These are phyloP conservation scores for Alternaria longipes DNA, from an alignment of 2,329 filamentous ascomycete genomes.

Conservation along the genomic window DNA sequence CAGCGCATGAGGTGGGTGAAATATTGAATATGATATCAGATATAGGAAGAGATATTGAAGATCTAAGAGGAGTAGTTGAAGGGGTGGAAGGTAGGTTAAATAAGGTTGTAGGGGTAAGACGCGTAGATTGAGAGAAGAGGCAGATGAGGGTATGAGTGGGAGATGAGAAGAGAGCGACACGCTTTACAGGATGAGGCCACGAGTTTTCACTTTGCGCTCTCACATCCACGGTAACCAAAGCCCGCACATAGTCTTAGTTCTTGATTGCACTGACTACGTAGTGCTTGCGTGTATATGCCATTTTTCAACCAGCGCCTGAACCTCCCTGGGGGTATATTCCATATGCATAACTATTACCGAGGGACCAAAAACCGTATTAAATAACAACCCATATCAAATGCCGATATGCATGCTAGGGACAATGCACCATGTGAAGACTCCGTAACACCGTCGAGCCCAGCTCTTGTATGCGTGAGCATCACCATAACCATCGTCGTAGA, in stretches of 20 bases:
- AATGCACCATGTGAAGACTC: background rate
- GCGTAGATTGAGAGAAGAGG: slow-evolving; percentile 25
- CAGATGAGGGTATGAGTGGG: background rate
- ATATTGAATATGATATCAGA: slow-evolving; percentile 29
- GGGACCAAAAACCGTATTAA: background rate
- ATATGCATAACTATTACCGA: slow-evolving; percentile 5
- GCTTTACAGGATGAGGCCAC: background rate
- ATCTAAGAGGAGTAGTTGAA: slow-evolving; percentile 22
- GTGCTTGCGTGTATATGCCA: background rate
- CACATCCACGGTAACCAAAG: background rate
- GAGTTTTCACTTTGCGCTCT: background rate
- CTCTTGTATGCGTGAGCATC: background rate
- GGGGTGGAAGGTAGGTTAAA: slow-evolving; percentile 28
- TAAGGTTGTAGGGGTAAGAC: slow-evolving; percentile 34
- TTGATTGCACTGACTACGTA: background rate
- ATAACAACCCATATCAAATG: background rate
- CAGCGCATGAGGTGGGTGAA: slow-evolving; percentile 42
- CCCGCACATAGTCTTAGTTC: background rate
- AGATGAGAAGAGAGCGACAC: background rate
- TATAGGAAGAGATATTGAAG: slow-evolving; percentile 32
- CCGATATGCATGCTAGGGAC: background rate
- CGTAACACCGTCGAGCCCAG: background rate
- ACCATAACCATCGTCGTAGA: background rate
- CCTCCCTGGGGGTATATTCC: slow-evolving; percentile 10
- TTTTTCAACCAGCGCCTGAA: background rate